phyloP scores from a whole-genome alignment of 371 early-diverging fungal species.

The Syncephalastrum monosporum region DNA sequence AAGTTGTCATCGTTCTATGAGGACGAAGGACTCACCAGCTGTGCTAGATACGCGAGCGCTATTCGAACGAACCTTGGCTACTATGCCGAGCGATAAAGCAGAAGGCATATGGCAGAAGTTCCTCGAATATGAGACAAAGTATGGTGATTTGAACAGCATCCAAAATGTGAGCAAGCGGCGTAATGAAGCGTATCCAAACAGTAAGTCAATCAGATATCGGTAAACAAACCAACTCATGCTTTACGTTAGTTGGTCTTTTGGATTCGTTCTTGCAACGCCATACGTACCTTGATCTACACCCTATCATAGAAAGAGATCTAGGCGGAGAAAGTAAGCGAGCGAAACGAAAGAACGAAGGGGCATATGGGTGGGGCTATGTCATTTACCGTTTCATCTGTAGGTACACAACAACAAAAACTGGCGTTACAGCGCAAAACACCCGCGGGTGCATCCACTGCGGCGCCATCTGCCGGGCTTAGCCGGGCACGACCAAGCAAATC shows the following conservation, averaged over 20 bases:
- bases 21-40: neutral
- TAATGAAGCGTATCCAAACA: constrained; percentile 66
- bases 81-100: constrained; percentile 73
- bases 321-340: constrained; percentile 44
- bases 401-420: too few species aligned
- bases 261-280: constrained; percentile 64
- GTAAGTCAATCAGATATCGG: constrained; percentile 16
- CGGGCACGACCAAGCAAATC: too few species aligned
- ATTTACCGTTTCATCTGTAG: too few species aligned
- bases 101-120: constrained; percentile 79
- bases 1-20: constrained; percentile 15
- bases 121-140: constrained; percentile 82
- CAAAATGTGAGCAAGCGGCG: constrained; percentile 76
- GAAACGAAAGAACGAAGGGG: neutral
- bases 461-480: too few species aligned
- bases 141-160: constrained; percentile 80
- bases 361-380: too few species aligned
- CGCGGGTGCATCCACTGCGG: too few species aligned
- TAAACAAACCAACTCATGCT: neutral
- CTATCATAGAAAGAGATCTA: constrained; percentile 55
- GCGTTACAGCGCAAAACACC: too few species aligned
- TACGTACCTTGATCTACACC: constrained; percentile 62
- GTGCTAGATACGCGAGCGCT: constrained; percentile 79
- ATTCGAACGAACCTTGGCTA: constrained; percentile 78
- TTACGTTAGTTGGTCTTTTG: constrained; percentile 30